These are phyloP conservation scores for Dalbergia cultrata DNA, from an alignment of 306 rosid species.

Conservation along the genomic window DNA sequence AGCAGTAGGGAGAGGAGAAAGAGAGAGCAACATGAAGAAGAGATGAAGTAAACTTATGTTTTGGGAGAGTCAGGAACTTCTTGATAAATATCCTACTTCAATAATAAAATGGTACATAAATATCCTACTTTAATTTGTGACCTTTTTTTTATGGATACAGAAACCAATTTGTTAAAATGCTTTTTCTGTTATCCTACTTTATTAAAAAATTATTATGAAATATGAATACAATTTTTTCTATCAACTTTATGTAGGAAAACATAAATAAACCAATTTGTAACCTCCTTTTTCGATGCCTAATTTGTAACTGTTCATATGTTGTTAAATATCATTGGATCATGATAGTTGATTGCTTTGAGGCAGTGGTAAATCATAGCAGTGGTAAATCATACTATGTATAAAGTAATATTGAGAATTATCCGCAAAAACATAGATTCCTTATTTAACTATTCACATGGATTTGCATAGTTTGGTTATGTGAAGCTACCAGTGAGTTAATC, in stretches of 20 bases:
- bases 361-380: neutral
- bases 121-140: too few relatives aligned
- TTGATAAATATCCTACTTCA: neutral
- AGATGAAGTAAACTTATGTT: conserved; percentile 9
- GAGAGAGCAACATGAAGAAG: neutral
- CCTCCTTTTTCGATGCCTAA: neutral
- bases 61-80: conserved; percentile 12
- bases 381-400: neutral
- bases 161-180: too few relatives aligned
- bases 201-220: neutral
- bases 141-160: too few relatives aligned
- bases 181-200: neutral
- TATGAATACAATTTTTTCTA: neutral
- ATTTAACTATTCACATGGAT: neutral
- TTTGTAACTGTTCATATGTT: neutral
- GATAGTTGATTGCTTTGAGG: conserved; percentile 1
- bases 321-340: neutral
- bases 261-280: neutral
- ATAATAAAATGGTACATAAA: neutral
- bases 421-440: too few relatives aligned
- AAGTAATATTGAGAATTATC: neutral
- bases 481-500: conserved; percentile 1
- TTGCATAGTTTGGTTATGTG: conserved; percentile 15
- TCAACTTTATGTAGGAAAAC: neutral
- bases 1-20: neutral